Conservation (phyloP, 1,284 basidiomycete species). For the Ceratobasidium sp. region DNA sequence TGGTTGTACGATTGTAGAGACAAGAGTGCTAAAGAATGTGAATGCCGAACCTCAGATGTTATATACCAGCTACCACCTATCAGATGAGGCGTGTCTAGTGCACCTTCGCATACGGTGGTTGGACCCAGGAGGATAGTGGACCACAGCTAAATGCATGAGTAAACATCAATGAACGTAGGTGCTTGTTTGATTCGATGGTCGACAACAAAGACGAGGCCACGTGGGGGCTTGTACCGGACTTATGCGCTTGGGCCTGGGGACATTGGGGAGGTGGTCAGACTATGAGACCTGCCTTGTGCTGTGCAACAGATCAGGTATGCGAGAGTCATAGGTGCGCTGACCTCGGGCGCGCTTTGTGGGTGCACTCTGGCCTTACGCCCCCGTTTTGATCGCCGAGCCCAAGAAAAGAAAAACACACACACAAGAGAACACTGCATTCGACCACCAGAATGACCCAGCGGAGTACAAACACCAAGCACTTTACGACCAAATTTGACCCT, state of each 20-base stretch:
- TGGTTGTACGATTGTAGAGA: not conserved
- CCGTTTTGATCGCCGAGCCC: too few relatives aligned
- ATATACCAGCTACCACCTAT: not conserved
- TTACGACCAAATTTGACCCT: too few relatives aligned
- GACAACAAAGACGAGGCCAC: slow-evolving; percentile 17
- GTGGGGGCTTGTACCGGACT: slow-evolving; percentile 12
- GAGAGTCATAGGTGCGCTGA: too few relatives aligned
- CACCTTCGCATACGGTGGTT: slow-evolving; percentile 20
- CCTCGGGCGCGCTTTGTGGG: too few relatives aligned
- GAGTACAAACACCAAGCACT: too few relatives aligned
- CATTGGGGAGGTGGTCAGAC: not conserved
- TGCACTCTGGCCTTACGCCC: too few relatives aligned
- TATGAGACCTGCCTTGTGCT: too few relatives aligned
- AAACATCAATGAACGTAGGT: slow-evolving; percentile 6
- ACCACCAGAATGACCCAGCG: too few relatives aligned
- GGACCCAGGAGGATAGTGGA: not conserved
- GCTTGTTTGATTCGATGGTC: slow-evolving; percentile 2
- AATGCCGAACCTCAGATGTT: not conserved
- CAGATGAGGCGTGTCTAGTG: not conserved
- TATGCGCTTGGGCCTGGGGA: slow-evolving; percentile 12
- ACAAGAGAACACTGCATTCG: too few relatives aligned
- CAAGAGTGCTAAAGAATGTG: slow-evolving; percentile 8
- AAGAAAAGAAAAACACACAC: too few relatives aligned
- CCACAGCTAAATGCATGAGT: too few relatives aligned
- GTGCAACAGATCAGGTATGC: too few relatives aligned